Base-by-base conservation (phyloP, 805 yeast species). In the Saccharomycopsis sp. region DNA sequence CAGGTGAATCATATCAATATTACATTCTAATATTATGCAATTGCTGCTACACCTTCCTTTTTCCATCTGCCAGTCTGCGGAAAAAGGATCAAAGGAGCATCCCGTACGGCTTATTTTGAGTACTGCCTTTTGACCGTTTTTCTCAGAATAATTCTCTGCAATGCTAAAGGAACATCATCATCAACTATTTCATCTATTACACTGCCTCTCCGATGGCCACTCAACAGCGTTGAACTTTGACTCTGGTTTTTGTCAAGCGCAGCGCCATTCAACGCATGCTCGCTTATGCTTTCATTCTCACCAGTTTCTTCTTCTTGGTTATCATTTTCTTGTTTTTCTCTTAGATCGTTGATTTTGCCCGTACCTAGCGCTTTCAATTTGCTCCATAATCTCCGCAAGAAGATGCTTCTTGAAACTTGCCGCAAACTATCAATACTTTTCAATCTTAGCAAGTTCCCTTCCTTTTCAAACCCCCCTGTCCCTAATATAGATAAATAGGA, bases 151-250 rank as follows among this genome's bases (percentile, higher is more conserved):
- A 74, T 70, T 60, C 68, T 71, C 65, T 71, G 73, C 54, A 75
- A 60, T 1, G 75, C 73, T 23, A 74, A 56, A 7, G 79, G 79
- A 9, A 75, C 57, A 12, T 73, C 75, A 16, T 68, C 71, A 24
- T 65, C 67, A 4, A 59, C 37, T 8, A 15, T 8, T 2, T 24
- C 46, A 2, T 63, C 60, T 15, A 57, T 64, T 29, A 54, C 57
- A 46, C 37, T 29, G 12, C 60, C 52, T 8, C 53, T 53, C 52
- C 24, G 34, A 46, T 46, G 23, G n/a, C 20, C 14, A 2, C 24
- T 50, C 4, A n/a, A 34, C 23, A 50, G 16, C 9, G 23, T 12
- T 3, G 20, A 9, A 50, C 14, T 29, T 18, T 16, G 34, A 18
- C 29, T 29, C 23, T 50, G 16, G n/a, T 12, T 24, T 24, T 46